Conservation (phyloP, 805 yeast species). For the Zygoascus ofunaensis region DNA sequence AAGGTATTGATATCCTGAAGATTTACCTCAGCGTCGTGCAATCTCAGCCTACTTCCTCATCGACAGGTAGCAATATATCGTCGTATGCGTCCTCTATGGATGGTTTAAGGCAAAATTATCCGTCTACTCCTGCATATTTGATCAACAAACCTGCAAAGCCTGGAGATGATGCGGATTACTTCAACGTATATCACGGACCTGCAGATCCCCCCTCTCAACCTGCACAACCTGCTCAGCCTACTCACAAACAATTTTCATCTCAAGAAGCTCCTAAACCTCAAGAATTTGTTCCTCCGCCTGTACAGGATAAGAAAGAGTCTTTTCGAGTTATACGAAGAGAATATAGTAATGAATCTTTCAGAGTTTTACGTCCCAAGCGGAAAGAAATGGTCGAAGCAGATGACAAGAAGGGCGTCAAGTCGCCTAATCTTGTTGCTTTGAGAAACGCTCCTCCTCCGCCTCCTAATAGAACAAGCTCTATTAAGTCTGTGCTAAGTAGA, state of each 20-base stretch:
- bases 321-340: conserved; percentile 6
- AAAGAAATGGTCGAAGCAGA: conserved; percentile 67
- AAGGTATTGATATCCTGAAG: conserved; percentile 7
- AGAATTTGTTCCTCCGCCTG: background rate
- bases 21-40: background rate
- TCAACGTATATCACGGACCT: conserved; percentile 11
- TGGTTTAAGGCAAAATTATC: conserved; percentile 31
- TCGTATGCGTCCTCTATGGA: conserved; percentile 1
- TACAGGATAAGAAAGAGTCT: background rate
- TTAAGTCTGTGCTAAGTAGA: background rate
- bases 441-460: conserved; percentile 44
- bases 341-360: conserved; percentile 39
- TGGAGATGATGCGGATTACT: conserved; percentile 13
- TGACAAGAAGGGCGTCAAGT: conserved; percentile 40
- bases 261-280: background rate
- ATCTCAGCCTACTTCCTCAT: background rate
- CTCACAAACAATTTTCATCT: background rate
- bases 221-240: background rate
- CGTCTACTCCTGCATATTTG: conserved; percentile 62
- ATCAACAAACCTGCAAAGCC: conserved; percentile 37
- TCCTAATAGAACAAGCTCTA: conserved; percentile 13
- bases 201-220: conserved; percentile 8
- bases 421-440: conserved; percentile 53
- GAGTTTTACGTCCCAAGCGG: conserved; percentile 52
- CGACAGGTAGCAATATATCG: conserved; percentile 3